phyloP scores from a whole-genome alignment of 2,329 filamentous ascomycete genomes.

The Sporothrix variecibatus region DNA sequence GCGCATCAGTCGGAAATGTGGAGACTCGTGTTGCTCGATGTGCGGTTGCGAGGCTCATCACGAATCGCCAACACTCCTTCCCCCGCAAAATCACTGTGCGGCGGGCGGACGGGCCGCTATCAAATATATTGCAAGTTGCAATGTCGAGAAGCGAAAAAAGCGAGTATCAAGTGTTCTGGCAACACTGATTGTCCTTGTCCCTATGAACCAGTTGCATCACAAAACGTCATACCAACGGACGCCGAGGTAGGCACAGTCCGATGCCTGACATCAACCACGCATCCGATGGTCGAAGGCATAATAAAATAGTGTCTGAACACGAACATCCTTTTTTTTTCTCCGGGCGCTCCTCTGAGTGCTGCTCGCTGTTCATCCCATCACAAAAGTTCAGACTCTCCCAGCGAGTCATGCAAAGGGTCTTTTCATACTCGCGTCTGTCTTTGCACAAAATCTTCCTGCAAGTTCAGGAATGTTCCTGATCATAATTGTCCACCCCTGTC shows the following conservation, averaged over 20 bases:
- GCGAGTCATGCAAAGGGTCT: neutral
- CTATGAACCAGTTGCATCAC: neutral
- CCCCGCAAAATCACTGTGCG: slow-evolving; percentile 10
- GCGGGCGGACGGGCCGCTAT: slow-evolving; percentile 10
- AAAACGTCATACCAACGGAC: neutral
- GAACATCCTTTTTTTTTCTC: neutral
- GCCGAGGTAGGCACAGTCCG: neutral
- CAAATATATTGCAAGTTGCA: slow-evolving; percentile 3
- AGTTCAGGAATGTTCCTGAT: neutral
- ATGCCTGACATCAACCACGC: neutral
- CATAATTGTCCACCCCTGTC: neutral
- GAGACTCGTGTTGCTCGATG: neutral
- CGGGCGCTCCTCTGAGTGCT: neutral
- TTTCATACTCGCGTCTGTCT: neutral
- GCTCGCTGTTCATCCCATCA: slow-evolving; percentile 6
- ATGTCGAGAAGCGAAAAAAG: neutral
- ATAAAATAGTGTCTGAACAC: neutral
- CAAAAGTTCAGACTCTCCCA: neutral
- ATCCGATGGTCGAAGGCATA: neutral
- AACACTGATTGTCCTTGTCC: neutral
- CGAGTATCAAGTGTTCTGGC: neutral
- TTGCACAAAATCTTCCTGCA: neutral
- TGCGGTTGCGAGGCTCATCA: slow-evolving; percentile 1
- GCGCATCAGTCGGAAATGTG: slow-evolving; percentile 8
- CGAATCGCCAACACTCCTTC: neutral